Evolutionary conservation across 768 basidiomycete species (phyloP).

Genomic region (Phylloporus sp.): DNA sequence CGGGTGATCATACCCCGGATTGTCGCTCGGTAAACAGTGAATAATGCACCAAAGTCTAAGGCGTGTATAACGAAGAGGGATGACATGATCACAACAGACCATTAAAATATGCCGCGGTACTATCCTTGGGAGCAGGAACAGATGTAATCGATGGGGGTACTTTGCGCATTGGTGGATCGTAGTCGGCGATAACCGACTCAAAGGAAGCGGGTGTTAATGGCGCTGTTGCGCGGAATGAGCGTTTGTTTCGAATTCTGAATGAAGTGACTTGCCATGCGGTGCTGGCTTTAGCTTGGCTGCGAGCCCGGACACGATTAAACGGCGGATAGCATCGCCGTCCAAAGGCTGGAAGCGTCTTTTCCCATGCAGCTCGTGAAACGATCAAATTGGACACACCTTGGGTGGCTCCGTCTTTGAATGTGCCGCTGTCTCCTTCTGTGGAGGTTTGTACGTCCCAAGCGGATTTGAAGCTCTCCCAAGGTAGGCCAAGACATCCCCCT

Average conservation of each 20-base stretch:
- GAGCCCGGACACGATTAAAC: constrained; percentile 58
- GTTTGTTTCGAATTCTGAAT: background rate
- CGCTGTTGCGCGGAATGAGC: constrained; percentile 29
- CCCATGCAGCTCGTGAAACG: background rate
- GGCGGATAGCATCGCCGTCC: constrained; percentile 62
- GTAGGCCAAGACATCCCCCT: constrained; percentile 88
- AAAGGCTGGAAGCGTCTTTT: constrained; percentile 37
- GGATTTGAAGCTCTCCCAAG: constrained; percentile 81
- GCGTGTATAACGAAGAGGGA: constrained; percentile 8
- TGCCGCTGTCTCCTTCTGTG: constrained; percentile 26
- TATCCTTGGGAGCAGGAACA: constrained; percentile 21
- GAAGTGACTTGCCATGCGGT: constrained; percentile 38
- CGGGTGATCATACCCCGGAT: background rate
- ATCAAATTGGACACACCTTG: constrained; percentile 32
- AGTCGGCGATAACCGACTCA: constrained; percentile 73
- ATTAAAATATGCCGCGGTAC: constrained; percentile 37
- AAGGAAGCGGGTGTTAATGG: constrained; percentile 50
- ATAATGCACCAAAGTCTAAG: constrained; percentile 14
- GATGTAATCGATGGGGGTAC: constrained; percentile 7
- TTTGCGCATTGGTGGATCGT: constrained; percentile 44
- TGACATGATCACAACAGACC: constrained; percentile 34
- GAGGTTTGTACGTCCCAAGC: constrained; percentile 65
- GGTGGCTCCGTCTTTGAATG: constrained; percentile 35
- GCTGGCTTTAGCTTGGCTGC: constrained; percentile 51
- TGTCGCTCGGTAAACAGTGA: background rate